Percentiles rank a stretch among this genome's conserved stretches.
Evolutionary conservation across 208 protist species (phyloP).

Genomic region (Trypanosoma scelopori): DNA sequence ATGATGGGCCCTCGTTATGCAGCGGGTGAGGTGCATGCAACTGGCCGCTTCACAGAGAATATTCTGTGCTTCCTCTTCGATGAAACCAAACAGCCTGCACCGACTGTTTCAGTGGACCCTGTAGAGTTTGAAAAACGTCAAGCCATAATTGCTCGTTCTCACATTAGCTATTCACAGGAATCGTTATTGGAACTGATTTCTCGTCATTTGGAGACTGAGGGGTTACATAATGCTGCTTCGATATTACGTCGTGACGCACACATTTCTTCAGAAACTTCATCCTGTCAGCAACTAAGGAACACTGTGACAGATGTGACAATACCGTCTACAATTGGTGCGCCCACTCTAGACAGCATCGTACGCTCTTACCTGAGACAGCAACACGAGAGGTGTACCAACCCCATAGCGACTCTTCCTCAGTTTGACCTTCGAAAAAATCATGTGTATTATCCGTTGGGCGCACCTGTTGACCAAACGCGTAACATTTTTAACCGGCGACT

Average conservation of each 20-base stretch:
- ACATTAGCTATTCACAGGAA: slow-evolving; percentile 75
- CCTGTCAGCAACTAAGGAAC: slow-evolving; percentile 12
- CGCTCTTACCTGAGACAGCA: slow-evolving; percentile 81
- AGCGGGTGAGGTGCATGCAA: slow-evolving; percentile 65
- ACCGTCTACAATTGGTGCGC: slow-evolving; percentile 21
- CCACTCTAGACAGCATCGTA: slow-evolving; percentile 60
- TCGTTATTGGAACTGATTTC: slow-evolving; percentile 77
- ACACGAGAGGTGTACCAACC: slow-evolving; percentile 76
- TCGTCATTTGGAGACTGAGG: slow-evolving; percentile 68
- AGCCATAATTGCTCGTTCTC: slow-evolving; percentile 65
- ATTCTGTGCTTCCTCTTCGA: slow-evolving; percentile 72
- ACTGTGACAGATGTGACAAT: slow-evolving; percentile 8
- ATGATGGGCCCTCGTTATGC: slow-evolving; percentile 64
- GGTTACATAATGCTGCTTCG: slow-evolving; percentile 45
- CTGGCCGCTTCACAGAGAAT: slow-evolving; percentile 84
- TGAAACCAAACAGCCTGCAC: slow-evolving; percentile 40
- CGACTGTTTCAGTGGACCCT: slow-evolving; percentile 41
- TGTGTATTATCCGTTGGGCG: slow-evolving; percentile 62
- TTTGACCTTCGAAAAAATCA: slow-evolving; percentile 84
- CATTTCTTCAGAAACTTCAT: slow-evolving; percentile 16
- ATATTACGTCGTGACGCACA: slow-evolving; percentile 50
- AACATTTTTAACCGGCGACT: slow-evolving; percentile 72
- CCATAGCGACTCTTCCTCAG: slow-evolving; percentile 86
- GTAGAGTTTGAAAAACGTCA: slow-evolving; percentile 74
- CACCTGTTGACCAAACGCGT: slow-evolving; percentile 60